Conservation (phyloP, 1,139 yeast species). For the Protomyces inouyei region DNA sequence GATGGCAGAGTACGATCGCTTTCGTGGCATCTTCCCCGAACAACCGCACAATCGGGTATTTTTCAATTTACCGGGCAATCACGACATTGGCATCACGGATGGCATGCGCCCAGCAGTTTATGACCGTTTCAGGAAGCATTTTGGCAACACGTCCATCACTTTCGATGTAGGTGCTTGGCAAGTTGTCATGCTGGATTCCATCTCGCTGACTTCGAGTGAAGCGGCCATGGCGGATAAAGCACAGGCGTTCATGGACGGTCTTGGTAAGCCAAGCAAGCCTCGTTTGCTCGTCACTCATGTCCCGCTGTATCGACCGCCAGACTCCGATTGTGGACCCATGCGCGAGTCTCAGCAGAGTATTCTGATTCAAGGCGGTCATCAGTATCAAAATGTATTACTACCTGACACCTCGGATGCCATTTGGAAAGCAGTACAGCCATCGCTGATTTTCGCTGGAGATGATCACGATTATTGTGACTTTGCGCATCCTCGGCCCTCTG, state of each 20-base stretch:
- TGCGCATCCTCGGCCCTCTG: conserved; percentile 28
- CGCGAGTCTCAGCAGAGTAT: conserved; percentile 55
- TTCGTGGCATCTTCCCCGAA: conserved; percentile 56
- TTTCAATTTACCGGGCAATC: conserved; percentile 81
- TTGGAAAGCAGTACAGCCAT: conserved; percentile 56
- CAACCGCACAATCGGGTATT: conserved; percentile 35
- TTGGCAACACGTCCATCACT: conserved; percentile 63
- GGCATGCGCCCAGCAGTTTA: conserved; percentile 52
- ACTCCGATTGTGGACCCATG: conserved; percentile 59
- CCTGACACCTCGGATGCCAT: conserved; percentile 55
- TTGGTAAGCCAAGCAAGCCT: conserved; percentile 46
- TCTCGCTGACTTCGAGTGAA: conserved; percentile 60
- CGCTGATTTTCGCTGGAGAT: conserved; percentile 78
- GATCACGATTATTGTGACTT: conserved; percentile 82
- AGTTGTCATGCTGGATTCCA: conserved; percentile 70
- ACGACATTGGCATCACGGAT: conserved; percentile 88
- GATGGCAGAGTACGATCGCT: conserved; percentile 68
- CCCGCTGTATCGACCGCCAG: conserved; percentile 60
- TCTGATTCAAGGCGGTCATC: conserved; percentile 61
- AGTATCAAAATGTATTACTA: conserved; percentile 71
- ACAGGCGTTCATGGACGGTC: conserved; percentile 40
- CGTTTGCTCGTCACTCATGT: conserved; percentile 72
- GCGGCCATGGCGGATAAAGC: conserved; percentile 46
- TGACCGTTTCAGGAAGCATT: conserved; percentile 61
- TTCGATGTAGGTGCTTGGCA: conserved; percentile 61